Evolutionary conservation across 768 basidiomycete species (phyloP), one percentile per base, ranked within the genome.

Genomic region (Crepidotus variabilis): DNA sequence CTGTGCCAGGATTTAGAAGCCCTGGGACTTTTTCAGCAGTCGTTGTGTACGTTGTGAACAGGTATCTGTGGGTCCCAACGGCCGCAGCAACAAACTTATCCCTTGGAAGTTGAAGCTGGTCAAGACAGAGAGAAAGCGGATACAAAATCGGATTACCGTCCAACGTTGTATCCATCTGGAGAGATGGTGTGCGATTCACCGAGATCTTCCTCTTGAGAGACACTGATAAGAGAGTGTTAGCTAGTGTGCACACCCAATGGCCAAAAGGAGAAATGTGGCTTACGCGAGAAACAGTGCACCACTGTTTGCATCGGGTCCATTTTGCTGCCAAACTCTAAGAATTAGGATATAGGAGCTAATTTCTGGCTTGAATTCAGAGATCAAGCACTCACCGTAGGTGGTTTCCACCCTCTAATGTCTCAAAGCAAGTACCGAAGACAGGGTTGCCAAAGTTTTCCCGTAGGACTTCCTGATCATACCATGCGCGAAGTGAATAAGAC

Each of bases 351-450:
- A 14, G 32, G 32, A 47, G 46, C 20, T 13, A 20, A 9, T 1
- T 10, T 24, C 1, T 28, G 28, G 28, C 4, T 8, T 8, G 8
- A 28, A 34, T 4, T 24, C 47, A 23, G 9, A 13, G 47, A 9
- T 10, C 2, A 23, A 48, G n/a, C 22, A 10, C 7, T 13, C 20
- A 88, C 51, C 88, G 77, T 58, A 87, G 71, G 63, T 90, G 88
- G 61, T 83, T 77, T 8, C 89, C 90, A 5, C 89, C 89, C 34
- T 84, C 62, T 47, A 90, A 74, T 9, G 81, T 82, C 65, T 92
- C 87, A 52, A 79, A 60, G 66, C 90, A 91, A 3, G 88, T 86
- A 0, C 90, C 90, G 20, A 88, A 63, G n/a, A 79, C 72, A 1
- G 79, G 79, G 59, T 89, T 77, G 2, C 79, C 78, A 63, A 82